Percentiles rank a stretch among this genome's conserved stretches.
These are phyloP conservation scores for Lonicera japonica DNA, from an alignment of 129 eudicot species.

Conservation along the genomic window DNA sequence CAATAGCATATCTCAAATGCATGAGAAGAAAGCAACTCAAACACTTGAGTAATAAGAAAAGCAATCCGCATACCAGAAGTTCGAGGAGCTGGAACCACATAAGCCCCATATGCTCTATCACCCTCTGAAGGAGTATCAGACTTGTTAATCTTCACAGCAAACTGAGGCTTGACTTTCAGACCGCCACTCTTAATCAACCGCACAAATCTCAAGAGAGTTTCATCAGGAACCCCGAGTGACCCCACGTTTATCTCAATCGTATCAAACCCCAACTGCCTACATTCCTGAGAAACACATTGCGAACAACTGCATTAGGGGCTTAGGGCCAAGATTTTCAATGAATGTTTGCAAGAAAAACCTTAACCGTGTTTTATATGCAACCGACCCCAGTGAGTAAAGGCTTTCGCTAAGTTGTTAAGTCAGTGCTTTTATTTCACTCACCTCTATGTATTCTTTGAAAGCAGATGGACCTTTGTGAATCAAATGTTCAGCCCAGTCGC, in stretches of 20 bases:
- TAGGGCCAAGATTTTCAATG: constrained; percentile 1
- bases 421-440: constrained; percentile 6
- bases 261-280: constrained; percentile 85
- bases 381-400: no score
- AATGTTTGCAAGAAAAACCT: no score
- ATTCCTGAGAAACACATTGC: constrained; percentile 45
- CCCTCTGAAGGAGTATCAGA: constrained; percentile 49
- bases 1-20: no score
- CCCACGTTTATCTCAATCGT: constrained; percentile 70
- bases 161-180: constrained; percentile 73
- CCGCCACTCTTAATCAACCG: constrained; percentile 74
- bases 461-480: constrained; percentile 72
- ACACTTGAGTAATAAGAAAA: not conserved
- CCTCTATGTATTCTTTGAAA: constrained; percentile 73
- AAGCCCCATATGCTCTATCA: constrained; percentile 73
- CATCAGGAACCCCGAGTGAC: constrained; percentile 82
- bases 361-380: no score
- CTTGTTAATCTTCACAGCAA: constrained; percentile 71
- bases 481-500: constrained; percentile 88
- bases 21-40: not conserved
- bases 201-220: constrained; percentile 73
- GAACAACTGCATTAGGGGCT: not conserved
- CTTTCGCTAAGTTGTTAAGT: not conserved
- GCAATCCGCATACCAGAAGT: constrained; percentile 43
- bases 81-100: constrained; percentile 56